phyloP scores from a whole-genome alignment of 441 rosid genomes.

The Omphalea diandra region DNA sequence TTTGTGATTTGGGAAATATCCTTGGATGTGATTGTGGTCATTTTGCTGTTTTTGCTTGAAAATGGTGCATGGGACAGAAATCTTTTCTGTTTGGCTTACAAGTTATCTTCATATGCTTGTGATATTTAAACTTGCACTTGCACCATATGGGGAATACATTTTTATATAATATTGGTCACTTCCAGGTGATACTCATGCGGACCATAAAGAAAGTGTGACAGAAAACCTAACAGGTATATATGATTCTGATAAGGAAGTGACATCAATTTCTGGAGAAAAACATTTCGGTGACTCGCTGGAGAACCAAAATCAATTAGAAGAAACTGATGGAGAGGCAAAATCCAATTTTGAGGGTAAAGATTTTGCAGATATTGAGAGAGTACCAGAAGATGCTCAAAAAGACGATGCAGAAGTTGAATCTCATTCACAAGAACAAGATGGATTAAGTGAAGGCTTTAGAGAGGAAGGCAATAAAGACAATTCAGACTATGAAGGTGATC shows the following conservation, averaged over 20 bases:
- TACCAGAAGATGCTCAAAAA: conserved; percentile 34
- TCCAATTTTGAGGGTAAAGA: conserved; percentile 42
- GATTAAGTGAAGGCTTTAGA: conserved; percentile 39
- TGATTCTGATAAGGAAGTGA: conserved; percentile 50
- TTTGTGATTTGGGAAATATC: not conserved
- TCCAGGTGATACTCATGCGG: conserved; percentile 46
- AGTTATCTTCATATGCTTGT: not conserved
- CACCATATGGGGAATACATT: not conserved
- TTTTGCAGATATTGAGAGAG: conserved; percentile 32
- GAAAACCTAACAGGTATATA: conserved; percentile 30
- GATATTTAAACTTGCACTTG: not conserved
- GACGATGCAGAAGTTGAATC: conserved; percentile 34
- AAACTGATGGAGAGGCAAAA: conserved; percentile 47
- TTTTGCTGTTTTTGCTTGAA: not conserved
- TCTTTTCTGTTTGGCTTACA: not conserved
- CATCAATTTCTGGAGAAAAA: conserved; percentile 39
- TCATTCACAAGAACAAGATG: conserved; percentile 38
- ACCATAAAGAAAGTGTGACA: conserved; percentile 32
- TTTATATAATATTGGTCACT: conserved; percentile 5
- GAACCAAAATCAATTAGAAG: conserved; percentile 35
- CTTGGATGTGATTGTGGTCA: not conserved
- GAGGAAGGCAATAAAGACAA: conserved; percentile 44
- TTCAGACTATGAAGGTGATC: conserved; percentile 44
- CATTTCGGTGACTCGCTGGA: conserved; percentile 36
- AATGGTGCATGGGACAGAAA: too few species aligned